Evolutionary conservation across 169 alveolate genomes (phyloP).

Genomic region (Plasmodium knowlesi): DNA sequence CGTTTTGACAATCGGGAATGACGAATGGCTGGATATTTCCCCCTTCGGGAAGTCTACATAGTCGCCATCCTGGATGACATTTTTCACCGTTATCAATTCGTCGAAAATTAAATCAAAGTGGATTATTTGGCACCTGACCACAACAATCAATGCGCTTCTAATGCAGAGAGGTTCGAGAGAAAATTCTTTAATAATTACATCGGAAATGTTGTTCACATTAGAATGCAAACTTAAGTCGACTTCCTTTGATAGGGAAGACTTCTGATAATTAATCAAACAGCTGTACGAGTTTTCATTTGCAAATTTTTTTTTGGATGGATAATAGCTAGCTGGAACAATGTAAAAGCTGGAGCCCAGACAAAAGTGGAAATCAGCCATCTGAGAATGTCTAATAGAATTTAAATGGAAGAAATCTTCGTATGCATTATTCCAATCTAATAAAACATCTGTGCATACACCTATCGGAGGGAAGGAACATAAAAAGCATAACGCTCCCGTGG

Average conservation of each 20-base stretch:
- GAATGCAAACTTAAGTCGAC: constrained; percentile 82
- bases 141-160: constrained; percentile 23
- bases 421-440: constrained; percentile 89
- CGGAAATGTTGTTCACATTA: constrained; percentile 80
- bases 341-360: constrained; percentile 87
- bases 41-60: not conserved
- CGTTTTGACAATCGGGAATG: not conserved
- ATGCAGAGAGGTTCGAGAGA: constrained; percentile 49
- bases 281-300: constrained; percentile 78
- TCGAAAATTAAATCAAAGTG: constrained; percentile 26
- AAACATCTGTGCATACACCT: constrained; percentile 87
- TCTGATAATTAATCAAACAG: constrained; percentile 86
- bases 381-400: constrained; percentile 78
- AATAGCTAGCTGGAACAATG: constrained; percentile 89
- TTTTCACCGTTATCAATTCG: constrained; percentile 3
- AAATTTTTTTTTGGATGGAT: constrained; percentile 83
- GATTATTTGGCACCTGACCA: constrained; percentile 48
- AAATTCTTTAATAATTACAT: constrained; percentile 54
- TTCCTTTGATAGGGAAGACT: constrained; percentile 82
- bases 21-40: not conserved
- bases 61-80: not conserved
- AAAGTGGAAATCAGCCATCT: constrained; percentile 85
- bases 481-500: constrained; percentile 90
- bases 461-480: constrained; percentile 87
- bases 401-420: constrained; percentile 85